phyloP scores from a whole-genome alignment of 257 asterid genomes.

The Lycium barbarum region DNA sequence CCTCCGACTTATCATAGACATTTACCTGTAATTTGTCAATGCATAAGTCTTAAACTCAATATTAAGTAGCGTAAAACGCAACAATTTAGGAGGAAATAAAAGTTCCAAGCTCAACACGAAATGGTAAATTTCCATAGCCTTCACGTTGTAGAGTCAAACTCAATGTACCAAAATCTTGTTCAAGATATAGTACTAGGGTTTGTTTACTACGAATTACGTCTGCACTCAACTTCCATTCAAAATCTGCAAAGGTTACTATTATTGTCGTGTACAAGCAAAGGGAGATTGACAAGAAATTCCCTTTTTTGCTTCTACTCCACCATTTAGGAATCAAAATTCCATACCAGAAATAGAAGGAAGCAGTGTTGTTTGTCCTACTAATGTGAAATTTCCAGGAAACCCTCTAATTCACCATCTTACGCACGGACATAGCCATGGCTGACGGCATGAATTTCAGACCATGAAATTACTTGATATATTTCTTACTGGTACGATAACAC shows the following conservation, averaged over 20 bases:
- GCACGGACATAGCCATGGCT: neutral
- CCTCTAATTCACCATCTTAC: neutral
- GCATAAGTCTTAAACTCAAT: no score
- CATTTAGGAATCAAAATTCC: neutral
- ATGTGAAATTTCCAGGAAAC: conserved; percentile 26
- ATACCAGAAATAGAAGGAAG: conserved; percentile 15
- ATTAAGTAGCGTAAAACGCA: no score
- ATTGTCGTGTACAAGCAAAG: neutral
- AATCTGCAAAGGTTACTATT: neutral
- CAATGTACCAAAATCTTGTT: neutral
- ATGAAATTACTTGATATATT: neutral
- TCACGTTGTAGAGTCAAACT: no score
- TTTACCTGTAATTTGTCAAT: no score
- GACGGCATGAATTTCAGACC: neutral
- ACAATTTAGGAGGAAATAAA: no score
- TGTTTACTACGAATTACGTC: neutral
- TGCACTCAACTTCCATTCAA: neutral
- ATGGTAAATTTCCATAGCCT: no score
- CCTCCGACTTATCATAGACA: no score
- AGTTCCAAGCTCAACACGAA: no score
- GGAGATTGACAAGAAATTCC: neutral
- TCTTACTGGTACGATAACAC: neutral
- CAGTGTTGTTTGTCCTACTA: conserved; percentile 5
- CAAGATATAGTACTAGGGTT: neutral
- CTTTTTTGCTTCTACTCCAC: conserved; percentile 27